These are phyloP conservation scores for Parmelia sp. DNA, from an alignment of 495 filamentous ascomycete genomes.

Conservation along the genomic window DNA sequence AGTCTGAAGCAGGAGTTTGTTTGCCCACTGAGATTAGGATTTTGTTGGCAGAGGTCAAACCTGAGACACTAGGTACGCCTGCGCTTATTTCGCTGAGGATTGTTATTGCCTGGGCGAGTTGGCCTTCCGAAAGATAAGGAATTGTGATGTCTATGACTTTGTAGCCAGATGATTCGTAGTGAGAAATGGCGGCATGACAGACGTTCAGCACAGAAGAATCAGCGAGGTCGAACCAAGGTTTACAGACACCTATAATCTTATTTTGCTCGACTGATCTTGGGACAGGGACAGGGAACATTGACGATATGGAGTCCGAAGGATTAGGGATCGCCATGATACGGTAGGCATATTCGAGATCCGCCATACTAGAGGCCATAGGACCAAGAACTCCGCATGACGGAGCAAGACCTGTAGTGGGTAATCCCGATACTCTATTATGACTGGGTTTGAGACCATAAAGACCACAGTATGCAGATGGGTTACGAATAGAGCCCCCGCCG, in stretches of 20 bases:
- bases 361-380: slow-evolving; percentile 69
- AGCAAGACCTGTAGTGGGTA: slow-evolving; percentile 55
- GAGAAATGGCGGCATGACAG: slow-evolving; percentile 54
- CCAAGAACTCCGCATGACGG: slow-evolving; percentile 63
- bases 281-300: slow-evolving; percentile 46
- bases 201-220: slow-evolving; percentile 54
- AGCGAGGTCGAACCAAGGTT: slow-evolving; percentile 67
- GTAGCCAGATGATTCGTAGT: slow-evolving; percentile 59
- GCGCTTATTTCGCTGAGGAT: slow-evolving; percentile 65
- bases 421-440: slow-evolving; percentile 64
- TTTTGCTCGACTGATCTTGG: slow-evolving; percentile 28
- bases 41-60: slow-evolving; percentile 64
- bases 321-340: slow-evolving; percentile 68
- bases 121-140: slow-evolving; percentile 66
- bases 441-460: slow-evolving; percentile 83
- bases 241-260: slow-evolving; percentile 63
- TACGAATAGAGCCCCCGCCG: slow-evolving; percentile 78
- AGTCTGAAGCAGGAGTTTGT: slow-evolving; percentile 61
- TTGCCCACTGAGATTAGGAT: slow-evolving; percentile 60
- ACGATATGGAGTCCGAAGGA: slow-evolving; percentile 44
- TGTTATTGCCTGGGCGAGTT: slow-evolving; percentile 72
- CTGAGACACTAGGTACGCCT: slow-evolving; percentile 34
- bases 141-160: slow-evolving; percentile 64
- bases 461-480: slow-evolving; percentile 78
- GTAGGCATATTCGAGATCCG: slow-evolving; percentile 79